Base-by-base conservation (phyloP, 371 early-diverging fungal species). In the Apophysomyces trapeziformis region DNA sequence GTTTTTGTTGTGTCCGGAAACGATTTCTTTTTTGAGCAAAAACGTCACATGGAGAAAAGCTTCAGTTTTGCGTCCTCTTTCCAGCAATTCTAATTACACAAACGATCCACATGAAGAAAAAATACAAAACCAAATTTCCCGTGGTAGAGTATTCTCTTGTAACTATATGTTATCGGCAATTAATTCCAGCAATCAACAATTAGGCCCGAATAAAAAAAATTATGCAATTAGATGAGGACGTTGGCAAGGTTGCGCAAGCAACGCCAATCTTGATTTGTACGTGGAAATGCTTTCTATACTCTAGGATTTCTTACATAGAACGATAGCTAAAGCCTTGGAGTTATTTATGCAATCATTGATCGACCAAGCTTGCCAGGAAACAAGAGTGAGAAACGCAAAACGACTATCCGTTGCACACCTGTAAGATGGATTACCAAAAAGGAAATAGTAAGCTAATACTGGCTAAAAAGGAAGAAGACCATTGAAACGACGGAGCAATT, bases 171-270 rank as follows among this genome's bases (percentile, higher is more conserved):
- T 26, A 26, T 26, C 11, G 54, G 38, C 11, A 39, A 41, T 46
- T 54, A 57, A 36, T 41, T 35, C 36, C 57, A 26, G 38, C 18
- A 65, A 59, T 64, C 56, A 56, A 69, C 59, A 2, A 32, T 18
- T 84, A 97, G 96, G 98, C 99, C 16, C 91, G 99, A 60, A 99
- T 99, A 77, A 99, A 99, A 76, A 98, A 98, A 88, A 99, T 99
- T 69, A 99, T 99, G 99, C 99, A 99, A 73, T 85, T 92, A 76
- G 99, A 99, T 84, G 99, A 99, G 68, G 99, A 99, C 75, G 97
- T 99, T n/a, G 99, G 99, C 68, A 99, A 99, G 80, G 95, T 99
- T 69, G 94, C 98, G 7, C 95, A 94, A 68, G 96, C 95, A 45
- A 99, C 99, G 1, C 99, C 99, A 1, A 92, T 99, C 37, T 87